Evolutionary conservation across 129 eudicot species (phyloP).

Genomic region (Pittosporum tobira): DNA sequence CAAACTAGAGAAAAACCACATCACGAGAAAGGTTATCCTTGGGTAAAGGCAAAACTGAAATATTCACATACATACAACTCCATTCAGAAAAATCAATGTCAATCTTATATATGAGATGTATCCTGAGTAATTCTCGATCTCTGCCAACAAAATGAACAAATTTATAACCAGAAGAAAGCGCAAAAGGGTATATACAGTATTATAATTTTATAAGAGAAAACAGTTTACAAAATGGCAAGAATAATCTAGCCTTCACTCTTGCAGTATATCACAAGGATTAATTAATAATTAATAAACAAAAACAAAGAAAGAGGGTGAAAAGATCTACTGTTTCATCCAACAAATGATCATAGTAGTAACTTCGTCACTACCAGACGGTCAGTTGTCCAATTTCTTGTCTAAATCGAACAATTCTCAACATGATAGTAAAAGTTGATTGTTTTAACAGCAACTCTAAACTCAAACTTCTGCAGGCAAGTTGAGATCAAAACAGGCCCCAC

Average conservation of each 20-base stretch:
- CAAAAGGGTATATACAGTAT: slow-evolving; percentile 8
- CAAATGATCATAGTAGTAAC: not conserved
- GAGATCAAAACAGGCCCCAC: slow-evolving; percentile 53
- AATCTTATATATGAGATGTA: not conserved
- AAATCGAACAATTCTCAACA: no score
- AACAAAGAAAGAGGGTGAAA: not conserved
- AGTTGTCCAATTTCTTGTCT: no score
- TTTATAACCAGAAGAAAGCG: not conserved
- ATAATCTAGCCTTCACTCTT: slow-evolving; percentile 3
- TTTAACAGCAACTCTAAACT: slow-evolving; percentile 2
- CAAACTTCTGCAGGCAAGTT: slow-evolving; percentile 72
- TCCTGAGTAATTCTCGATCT: not conserved
- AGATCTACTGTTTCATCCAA: not conserved
- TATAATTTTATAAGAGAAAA: not conserved
- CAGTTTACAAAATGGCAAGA: not conserved
- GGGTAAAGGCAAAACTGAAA: not conserved
- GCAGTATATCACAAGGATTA: not conserved
- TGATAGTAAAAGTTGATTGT: no score
- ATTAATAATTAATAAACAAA: not conserved
- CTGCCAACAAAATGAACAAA: slow-evolving; percentile 9
- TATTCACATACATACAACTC: not conserved
- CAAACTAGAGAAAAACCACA: not conserved
- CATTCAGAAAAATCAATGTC: not conserved
- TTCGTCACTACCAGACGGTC: not conserved
- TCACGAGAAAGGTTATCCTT: not conserved